Base-by-base conservation (phyloP, 306 rosid genomes). In the Quercus ilex region DNA sequence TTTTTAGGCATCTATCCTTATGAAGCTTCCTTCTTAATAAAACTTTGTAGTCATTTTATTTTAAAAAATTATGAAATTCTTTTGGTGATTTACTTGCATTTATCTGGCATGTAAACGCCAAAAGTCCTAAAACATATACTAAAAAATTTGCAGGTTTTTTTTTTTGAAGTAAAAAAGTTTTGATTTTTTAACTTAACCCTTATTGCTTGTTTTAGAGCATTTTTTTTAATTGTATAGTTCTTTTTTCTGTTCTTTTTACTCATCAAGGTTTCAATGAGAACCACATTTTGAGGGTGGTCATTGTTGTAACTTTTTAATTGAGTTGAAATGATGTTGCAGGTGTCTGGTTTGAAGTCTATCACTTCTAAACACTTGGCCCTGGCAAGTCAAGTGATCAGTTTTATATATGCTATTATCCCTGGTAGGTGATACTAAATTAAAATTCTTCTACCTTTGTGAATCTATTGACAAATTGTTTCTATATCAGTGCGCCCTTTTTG, bases 321-420 rank as follows among this genome's bases (percentile, higher is more conserved):
- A 81, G 69, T 73, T 26, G 64, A 74, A 75, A 69, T 74, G 85
- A 17, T 76, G 57, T 79, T 83, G 81, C 85, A 96, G 99, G 99
- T 93, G 86, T 96, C 98, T 75, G 98, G 99, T 84, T 79, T 96
- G 91, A 96, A 96, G 96, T 96, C 99, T 74, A 96, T 96, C 82
- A 96, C 99, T 69, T 93, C 99, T 75, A 96, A 96, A 81, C 99
- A 96, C 82, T 81, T 96, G 81, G 99, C 99, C n/a, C 80, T 96
- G 87, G 99, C 99, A 73, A 96, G 99, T 88, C 99, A 96, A 90
- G 98, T 93, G 78, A 90, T 96, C 83, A 91, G 97, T 89, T 93
- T 96, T 69, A 84, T 80, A 26, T 89, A 87, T 84, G 90, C 90
- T 78, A 90, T 90, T 79, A 87, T 96, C 85, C 99, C 97, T 41